Base-by-base conservation (phyloP, 257 asterid species). In the Penstemon newberryi region DNA sequence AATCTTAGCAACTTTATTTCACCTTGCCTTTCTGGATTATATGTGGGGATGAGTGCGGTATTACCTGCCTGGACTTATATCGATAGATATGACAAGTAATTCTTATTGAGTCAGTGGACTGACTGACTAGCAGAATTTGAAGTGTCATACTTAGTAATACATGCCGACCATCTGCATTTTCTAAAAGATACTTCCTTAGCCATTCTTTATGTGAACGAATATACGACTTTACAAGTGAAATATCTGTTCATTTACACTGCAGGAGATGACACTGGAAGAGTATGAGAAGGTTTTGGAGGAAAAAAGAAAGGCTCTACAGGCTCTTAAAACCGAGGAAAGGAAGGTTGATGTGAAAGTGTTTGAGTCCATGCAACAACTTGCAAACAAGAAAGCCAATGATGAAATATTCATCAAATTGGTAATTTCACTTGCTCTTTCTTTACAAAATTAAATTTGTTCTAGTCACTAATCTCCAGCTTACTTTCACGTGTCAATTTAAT, bases 181-280 rank as follows among this genome's bases (percentile, higher is more conserved):
- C 40, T 13, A 12, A 5, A 0, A 59, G 56, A 11, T 53, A 4
- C 44, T 33, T 43, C 5, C 7, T 39, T 7, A 57, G 50, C 47
- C 9, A 3, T 36, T 63, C 5, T 41, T 37, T 4, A 37, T 43
- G 25, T 44, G 10, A 63, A 61, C 2, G 25, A 6, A 8, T 63
- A 4, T 37, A 43, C 25, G 58, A 49, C 41, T 46, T 8, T 15
- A 39, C 9, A 36, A 38, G 8, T 66, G 19, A 33, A 15, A 9
- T 33, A 36, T 40, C 43, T 47, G 53, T 60, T 52, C 43, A 37
- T 33, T 77, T 47, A 42, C 18, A 53, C 25, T 59, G 73, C 76
- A 92, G 98, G 97, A 88, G 78, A 92, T 92, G 97, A 92, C 98
- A 6, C 87, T 92, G 73, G 97, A 86, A 73, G 98, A 92, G 80